Evolutionary conservation across 768 basidiomycete genomes (phyloP), one percentile per base, ranked within the genome.

Genomic region (Suillus occidentalis): DNA sequence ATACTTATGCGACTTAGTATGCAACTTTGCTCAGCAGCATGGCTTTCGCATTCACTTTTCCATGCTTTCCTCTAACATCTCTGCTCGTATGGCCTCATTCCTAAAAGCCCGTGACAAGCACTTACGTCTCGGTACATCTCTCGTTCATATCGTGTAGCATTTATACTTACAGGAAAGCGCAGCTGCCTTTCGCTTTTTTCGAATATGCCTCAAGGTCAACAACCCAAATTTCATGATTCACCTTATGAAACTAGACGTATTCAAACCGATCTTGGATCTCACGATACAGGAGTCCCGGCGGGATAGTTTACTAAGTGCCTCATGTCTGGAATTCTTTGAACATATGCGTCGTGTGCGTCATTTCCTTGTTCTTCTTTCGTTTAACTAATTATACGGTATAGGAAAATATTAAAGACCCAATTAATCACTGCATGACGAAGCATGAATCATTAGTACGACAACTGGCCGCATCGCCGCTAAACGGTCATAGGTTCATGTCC

Each of bases 321-420:
- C 95, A 45, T 98, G 95, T 81, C 90, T 97, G 75, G 97, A 99
- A 75, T 91, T 92, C 67, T 95, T 99, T 71, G 97, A 99, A 70
- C 85, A 87, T 69, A 91, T 99, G 76, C 89, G 95, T 62, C 85
- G 87, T 79, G 95, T 96, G 67, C 67, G 86, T 77, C 22, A n/a
- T 56, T 28, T 28, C 20, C 61, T 42, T 45, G 16, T 55, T 52
- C 62, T 49, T 53, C 55, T 39, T 45, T 13, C 50, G 60, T n/a
- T 45, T 60, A 57, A 20, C 62, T 71, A 49, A 70, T 7, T 47
- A 50, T n/a, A 60, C 25, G 6, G 18, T 62, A 9, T 72, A 95
- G 92, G 93, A 95, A 72, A 97, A 97, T 74, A 81, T 94, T 71
- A 95, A 93, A 76, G 89, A 92, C 2, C 74, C 94, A 67, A 92